Percentiles rank a stretch among this genome's conserved stretches.
Conservation (phyloP, 169 alveolate genomes). For the Plasmodium gonderi region DNA sequence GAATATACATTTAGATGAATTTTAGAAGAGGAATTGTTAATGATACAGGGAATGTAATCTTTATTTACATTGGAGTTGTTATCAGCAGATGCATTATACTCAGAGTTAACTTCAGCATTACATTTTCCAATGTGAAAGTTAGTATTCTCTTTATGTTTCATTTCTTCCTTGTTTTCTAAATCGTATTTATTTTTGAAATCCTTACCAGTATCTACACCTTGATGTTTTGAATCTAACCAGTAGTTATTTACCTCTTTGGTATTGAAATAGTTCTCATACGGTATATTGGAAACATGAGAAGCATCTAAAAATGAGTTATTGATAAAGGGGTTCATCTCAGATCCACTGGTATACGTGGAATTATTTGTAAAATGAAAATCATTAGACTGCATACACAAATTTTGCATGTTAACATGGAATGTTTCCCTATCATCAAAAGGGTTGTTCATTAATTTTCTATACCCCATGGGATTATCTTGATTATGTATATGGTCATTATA, state of each 20-base stretch:
- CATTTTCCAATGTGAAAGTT: background rate
- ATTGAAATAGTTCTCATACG: background rate
- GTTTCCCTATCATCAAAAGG: background rate
- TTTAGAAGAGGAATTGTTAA: background rate
- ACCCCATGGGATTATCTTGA: background rate
- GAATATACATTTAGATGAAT: background rate
- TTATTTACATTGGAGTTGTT: background rate
- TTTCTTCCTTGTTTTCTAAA: background rate
- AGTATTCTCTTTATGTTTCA: background rate
- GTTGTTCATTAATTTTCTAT: constrained; percentile 5
- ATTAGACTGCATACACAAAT: background rate
- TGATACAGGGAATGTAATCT: background rate
- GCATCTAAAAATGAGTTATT: background rate
- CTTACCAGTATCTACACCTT: background rate
- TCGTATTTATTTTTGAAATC: background rate
- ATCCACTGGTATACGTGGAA: background rate
- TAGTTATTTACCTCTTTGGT: background rate
- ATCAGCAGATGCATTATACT: background rate
- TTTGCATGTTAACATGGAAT: background rate
- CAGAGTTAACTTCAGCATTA: background rate
- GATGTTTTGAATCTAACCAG: background rate
- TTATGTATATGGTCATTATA: constrained; percentile 5
- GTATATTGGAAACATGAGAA: too few species aligned
- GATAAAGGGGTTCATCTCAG: background rate
- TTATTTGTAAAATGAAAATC: background rate